These are phyloP conservation scores for Neurospora sp. DNA, from an alignment of 495 filamentous ascomycete species.

Conservation along the genomic window DNA sequence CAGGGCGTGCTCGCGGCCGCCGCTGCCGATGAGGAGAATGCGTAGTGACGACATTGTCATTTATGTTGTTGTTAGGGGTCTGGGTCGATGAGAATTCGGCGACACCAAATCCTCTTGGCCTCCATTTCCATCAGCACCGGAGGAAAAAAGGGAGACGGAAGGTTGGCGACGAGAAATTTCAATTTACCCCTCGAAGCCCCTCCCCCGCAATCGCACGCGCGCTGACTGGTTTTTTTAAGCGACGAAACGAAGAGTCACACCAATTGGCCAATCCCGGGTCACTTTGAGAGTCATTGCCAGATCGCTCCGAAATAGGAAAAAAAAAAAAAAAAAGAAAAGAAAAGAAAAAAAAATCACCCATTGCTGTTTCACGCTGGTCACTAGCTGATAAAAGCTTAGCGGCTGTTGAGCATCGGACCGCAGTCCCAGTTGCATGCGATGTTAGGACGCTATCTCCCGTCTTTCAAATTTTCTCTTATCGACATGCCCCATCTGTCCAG, in stretches of 20 bases:
- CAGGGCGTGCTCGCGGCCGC: slow-evolving; percentile 87
- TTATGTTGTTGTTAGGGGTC: neutral
- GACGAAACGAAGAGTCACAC: neutral
- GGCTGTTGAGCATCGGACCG: neutral
- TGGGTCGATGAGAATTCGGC: slow-evolving; percentile 1
- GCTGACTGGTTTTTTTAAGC: slow-evolving; percentile 1
- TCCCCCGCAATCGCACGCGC: slow-evolving; percentile 21
- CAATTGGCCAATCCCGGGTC: neutral
- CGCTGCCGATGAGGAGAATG: slow-evolving; percentile 83
- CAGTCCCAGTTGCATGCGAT: neutral
- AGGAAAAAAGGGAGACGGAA: slow-evolving; percentile 14
- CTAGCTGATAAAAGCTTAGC: neutral
- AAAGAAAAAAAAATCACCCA: neutral
- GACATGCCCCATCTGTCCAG: neutral
- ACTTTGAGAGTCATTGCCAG: neutral
- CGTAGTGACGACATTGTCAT: slow-evolving; percentile 27
- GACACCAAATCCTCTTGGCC: neutral
- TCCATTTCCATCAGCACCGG: slow-evolving; percentile 2
- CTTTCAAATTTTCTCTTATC: neutral
- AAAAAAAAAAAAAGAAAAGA: too few species aligned
- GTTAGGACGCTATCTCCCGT: neutral
- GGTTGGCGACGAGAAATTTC: slow-evolving; percentile 15
- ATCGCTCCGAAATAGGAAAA: neutral
- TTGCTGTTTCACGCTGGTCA: neutral
- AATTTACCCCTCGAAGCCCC: slow-evolving; percentile 10